Conservation (phyloP, 345 rosid species). For the Eucalyptus sp. region DNA sequence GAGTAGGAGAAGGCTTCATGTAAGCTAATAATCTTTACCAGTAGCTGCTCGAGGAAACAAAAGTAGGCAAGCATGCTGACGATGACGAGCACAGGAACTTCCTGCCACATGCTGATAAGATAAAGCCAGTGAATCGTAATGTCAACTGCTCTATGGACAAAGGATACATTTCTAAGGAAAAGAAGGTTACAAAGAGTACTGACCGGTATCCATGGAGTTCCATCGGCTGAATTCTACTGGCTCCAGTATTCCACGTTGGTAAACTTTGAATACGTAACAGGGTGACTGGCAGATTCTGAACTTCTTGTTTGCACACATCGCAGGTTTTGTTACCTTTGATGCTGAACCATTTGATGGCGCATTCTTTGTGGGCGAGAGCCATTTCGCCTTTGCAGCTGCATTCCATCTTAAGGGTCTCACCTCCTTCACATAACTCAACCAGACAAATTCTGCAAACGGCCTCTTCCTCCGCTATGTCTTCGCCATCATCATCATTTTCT, state of each 20-base stretch:
- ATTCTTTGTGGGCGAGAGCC: constrained; percentile 85
- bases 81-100: constrained; percentile 71
- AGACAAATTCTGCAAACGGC: constrained; percentile 94
- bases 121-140: not conserved
- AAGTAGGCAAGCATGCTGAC: constrained; percentile 91
- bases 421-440: constrained; percentile 85
- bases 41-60: constrained; percentile 89
- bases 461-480: constrained; percentile 90
- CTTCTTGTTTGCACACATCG: constrained; percentile 88
- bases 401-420: constrained; percentile 94
- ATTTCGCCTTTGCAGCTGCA: constrained; percentile 99
- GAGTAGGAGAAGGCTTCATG: not conserved
- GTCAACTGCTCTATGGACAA: not conserved
- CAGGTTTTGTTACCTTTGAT: constrained; percentile 91
- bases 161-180: not conserved
- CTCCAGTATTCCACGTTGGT: constrained; percentile 14
- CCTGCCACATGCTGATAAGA: constrained; percentile 77
- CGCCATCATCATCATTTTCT: constrained; percentile 61
- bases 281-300: constrained; percentile 77
- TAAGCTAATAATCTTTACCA: constrained; percentile 33
- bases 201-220: constrained; percentile 38
- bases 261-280: constrained; percentile 62
- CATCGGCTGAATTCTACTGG: constrained; percentile 7
- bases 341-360: constrained; percentile 93
- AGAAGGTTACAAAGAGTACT: not conserved